phyloP scores from a whole-genome alignment of 257 asterid species.

The Lantana camara region DNA sequence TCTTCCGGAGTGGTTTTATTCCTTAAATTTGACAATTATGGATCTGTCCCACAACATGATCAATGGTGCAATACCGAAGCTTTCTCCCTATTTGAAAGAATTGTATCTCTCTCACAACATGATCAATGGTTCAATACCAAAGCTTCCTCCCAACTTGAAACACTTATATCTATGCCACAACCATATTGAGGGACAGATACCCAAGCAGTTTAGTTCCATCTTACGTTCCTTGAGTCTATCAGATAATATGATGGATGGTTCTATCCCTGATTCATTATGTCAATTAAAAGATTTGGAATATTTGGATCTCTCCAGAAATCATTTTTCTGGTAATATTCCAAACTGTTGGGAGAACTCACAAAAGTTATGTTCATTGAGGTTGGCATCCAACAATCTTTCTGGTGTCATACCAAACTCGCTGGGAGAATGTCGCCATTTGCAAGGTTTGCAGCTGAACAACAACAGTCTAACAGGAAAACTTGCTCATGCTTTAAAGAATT shows the following conservation, averaged over 20 bases:
- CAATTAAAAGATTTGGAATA: not conserved
- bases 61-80: too few species aligned
- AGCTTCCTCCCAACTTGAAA: not conserved
- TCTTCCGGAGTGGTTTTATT: slow-evolving; percentile 11
- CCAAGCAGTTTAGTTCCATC: too few species aligned
- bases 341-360: slow-evolving; percentile 5
- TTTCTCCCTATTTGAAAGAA: too few species aligned
- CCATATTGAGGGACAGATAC: not conserved
- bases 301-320: slow-evolving; percentile 4
- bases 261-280: slow-evolving; percentile 15
- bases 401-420: slow-evolving; percentile 18
- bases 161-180: not conserved
- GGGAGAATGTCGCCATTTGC: not conserved
- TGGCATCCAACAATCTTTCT: not conserved
- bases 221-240: too few species aligned
- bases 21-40: too few species aligned
- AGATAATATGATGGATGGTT: too few species aligned
- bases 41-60: too few species aligned
- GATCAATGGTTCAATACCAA: too few species aligned
- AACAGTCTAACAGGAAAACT: not conserved
- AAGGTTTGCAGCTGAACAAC: not conserved
- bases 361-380: not conserved
- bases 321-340: not conserved
- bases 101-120: too few species aligned
- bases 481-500: slow-evolving; percentile 4